phyloP scores from a whole-genome alignment of 73 alveolate species.

The Uronychia binucleata region DNA sequence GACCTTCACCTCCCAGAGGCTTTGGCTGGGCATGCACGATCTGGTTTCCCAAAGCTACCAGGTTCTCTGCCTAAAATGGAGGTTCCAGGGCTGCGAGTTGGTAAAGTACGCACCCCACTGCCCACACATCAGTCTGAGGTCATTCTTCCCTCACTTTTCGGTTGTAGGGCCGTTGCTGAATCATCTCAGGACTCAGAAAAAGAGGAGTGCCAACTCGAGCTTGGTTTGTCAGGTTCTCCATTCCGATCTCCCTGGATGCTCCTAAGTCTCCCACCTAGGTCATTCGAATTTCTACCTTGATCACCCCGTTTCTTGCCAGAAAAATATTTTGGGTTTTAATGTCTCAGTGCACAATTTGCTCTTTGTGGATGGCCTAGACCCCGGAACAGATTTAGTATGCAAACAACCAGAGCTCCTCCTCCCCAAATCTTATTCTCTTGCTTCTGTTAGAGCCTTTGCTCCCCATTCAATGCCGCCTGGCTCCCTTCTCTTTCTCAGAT shows the following conservation, averaged over 20 bases:
- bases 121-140: constrained; percentile 5
- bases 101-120: constrained; percentile 12
- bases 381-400: constrained; percentile 31
- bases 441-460: no score
- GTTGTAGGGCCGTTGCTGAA: background rate
- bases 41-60: constrained; percentile 11
- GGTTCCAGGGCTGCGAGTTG: constrained; percentile 32
- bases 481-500: no score
- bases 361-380: constrained; percentile 43
- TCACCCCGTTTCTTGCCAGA: constrained; percentile 52
- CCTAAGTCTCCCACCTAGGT: constrained; percentile 36
- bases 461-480: no score
- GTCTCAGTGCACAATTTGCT: constrained; percentile 68
- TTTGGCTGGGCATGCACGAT: constrained; percentile 19
- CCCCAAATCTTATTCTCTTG: constrained; percentile 6
- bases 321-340: constrained; percentile 73
- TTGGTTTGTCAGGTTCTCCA: constrained; percentile 12
- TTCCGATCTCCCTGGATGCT: constrained; percentile 13
- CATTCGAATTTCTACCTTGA: constrained; percentile 38
- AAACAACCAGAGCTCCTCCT: constrained; percentile 25
- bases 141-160: no score
- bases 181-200: constrained; percentile 1
- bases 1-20: constrained; percentile 11
- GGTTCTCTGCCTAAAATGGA: constrained; percentile 11
- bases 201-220: constrained; percentile 23